Evolutionary conservation across 257 asterid species (phyloP), one percentile per base, ranked within the genome.

Genomic region (Plantago elongata): DNA sequence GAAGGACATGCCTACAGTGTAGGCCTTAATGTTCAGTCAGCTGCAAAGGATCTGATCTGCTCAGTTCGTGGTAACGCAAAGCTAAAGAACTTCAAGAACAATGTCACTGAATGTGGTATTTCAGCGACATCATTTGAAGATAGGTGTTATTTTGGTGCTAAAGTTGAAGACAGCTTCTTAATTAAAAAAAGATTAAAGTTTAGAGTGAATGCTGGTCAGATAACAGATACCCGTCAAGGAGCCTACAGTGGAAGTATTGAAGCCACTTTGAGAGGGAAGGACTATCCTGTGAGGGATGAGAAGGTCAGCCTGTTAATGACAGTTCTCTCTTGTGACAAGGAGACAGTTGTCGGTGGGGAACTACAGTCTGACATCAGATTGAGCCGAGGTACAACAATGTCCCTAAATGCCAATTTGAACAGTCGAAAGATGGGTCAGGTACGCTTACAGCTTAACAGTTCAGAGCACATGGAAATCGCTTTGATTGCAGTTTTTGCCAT

Each of bases 261-360:
- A 75, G 86, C 95, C 58, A 84, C 80, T 60, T 56, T 87, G 7
- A 85, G 84, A 71, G 99, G 94, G 69, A 89, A 73, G 55, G 94
- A 93, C 80, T 87, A 83, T 67, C 99, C 99, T 4, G 83, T 85
- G 79, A 93, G 97, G 66, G 82, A 89, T 11, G 95, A 93, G 18
- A 78, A 80, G 77, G 73, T 78, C 59, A 77, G 82, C 68, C 37
- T 93, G 61, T 46, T 83, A 14, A 70, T 84, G 87, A 78, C 92
- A 9, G 50, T 82, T 48, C 79, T 85, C 51, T 83, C 95, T 18
- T 80, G 77, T 38, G 75, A 88, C 22, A 87, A 83, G 30, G 92
- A 89, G 69, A 79, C 78, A 0, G 87, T 93, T 55, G 56, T 87
- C 54, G 83, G 96, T 40, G 97, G 83, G 5, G 81, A 73, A 59